These are phyloP conservation scores for Cryptococcus depauperatus DNA, from an alignment of 1,284 basidiomycete species.

Conservation along the genomic window DNA sequence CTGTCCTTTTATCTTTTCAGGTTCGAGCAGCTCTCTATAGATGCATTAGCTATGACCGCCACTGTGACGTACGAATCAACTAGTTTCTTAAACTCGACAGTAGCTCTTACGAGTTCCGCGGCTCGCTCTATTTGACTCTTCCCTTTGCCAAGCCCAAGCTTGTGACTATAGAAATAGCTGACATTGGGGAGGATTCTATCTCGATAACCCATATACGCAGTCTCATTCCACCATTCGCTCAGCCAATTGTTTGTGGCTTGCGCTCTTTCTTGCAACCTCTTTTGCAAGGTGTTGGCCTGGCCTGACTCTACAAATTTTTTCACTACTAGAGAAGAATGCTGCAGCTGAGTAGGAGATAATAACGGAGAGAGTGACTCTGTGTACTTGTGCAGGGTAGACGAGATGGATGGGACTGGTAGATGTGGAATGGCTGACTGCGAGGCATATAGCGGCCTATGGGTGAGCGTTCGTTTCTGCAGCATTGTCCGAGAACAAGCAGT, in stretches of 20 bases:
- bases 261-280: conserved; percentile 67
- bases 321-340: conserved; percentile 56
- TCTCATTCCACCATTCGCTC: conserved; percentile 95
- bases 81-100: conserved; percentile 71
- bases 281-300: conserved; percentile 67
- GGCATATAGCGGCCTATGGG: conserved; percentile 60
- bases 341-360: conserved; percentile 57
- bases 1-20: conserved; percentile 72
- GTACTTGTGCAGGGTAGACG: conserved; percentile 76
- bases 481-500: too few species aligned
- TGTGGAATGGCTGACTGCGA: conserved; percentile 70
- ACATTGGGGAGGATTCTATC: conserved; percentile 88
- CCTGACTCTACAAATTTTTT: conserved; percentile 64
- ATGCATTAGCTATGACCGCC: neutral
- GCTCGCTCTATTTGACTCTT: conserved; percentile 60
- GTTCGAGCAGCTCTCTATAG: conserved; percentile 67
- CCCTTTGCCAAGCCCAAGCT: conserved; percentile 55
- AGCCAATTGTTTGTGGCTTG: conserved; percentile 67
- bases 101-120: conserved; percentile 70
- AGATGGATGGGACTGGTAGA: conserved; percentile 74
- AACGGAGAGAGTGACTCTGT: conserved; percentile 72
- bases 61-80: conserved; percentile 60
- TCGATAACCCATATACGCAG: conserved; percentile 54
- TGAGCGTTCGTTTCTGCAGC: neutral
- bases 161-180: conserved; percentile 90